Percentiles rank a stretch among this genome's conserved stretches.
Conservation (phyloP, 2,329 filamentous ascomycete genomes). For the Orbilia blumenaviensis region DNA sequence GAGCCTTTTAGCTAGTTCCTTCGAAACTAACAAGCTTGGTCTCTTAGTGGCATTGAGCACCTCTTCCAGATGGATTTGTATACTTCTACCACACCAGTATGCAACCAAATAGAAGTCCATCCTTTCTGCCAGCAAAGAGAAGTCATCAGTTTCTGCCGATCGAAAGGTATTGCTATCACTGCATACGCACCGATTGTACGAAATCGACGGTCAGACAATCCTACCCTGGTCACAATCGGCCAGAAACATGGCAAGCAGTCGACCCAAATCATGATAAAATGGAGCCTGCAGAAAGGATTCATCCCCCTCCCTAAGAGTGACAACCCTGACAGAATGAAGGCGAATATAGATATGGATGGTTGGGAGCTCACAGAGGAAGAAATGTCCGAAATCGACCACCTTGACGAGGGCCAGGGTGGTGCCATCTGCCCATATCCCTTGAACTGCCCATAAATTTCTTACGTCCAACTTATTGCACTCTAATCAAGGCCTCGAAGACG, state of each 20-base stretch:
- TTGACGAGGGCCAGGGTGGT: conserved; percentile 68
- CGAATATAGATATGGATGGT: conserved; percentile 71
- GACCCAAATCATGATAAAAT: conserved; percentile 79
- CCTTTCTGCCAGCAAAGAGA: conserved; percentile 79
- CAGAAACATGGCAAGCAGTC: conserved; percentile 75
- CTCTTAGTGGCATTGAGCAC: conserved; percentile 18
- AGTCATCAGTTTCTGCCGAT: conserved; percentile 73
- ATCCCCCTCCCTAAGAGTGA: conserved; percentile 79
- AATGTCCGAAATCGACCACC: conserved; percentile 69
- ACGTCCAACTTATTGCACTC: not conserved
- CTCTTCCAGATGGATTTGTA: conserved; percentile 29
- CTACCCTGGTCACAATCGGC: conserved; percentile 70
- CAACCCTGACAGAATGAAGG: conserved; percentile 69
- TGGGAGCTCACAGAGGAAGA: conserved; percentile 72
- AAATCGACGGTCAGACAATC: conserved; percentile 74
- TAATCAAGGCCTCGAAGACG: not conserved
- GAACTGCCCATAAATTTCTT: conserved; percentile 19
- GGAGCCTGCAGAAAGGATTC: conserved; percentile 78
- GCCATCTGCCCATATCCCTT: conserved; percentile 44
- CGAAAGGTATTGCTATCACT: conserved; percentile 74
- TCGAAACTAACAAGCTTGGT: not conserved
- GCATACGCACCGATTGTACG: conserved; percentile 81
- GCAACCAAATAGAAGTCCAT: conserved; percentile 85
- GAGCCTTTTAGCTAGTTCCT: too few relatives aligned
- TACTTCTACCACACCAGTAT: conserved; percentile 65